Evolutionary conservation across 2,329 filamentous ascomycete genomes (phyloP).

Genomic region (Pseudogymnoascus sp.): DNA sequence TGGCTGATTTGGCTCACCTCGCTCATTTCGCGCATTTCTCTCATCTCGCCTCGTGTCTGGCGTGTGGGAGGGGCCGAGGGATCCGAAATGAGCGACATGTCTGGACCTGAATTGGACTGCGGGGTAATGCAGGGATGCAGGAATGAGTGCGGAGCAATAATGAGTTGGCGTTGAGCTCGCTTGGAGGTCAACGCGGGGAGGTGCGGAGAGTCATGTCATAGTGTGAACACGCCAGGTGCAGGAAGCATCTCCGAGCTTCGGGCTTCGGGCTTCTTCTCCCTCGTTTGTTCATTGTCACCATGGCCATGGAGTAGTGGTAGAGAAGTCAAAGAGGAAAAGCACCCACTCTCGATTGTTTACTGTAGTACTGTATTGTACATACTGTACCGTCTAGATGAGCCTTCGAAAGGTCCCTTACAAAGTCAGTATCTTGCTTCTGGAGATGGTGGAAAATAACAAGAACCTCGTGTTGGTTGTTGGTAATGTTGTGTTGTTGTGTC

Average conservation of each 20-base stretch:
- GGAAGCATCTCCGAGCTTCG: no score
- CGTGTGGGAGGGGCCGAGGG: not conserved
- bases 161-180: not conserved
- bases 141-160: not conserved
- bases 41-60: not conserved
- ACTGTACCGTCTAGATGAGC: not conserved
- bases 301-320: not conserved
- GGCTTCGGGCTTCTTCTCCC: not conserved
- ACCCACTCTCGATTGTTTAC: not conserved
- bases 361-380: not conserved
- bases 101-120: slow-evolving; percentile 3
- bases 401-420: not conserved
- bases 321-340: no score
- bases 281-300: not conserved
- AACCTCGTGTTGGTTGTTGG: not conserved
- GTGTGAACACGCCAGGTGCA: no score
- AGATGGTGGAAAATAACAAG: not conserved
- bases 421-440: not conserved
- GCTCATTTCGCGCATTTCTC: not conserved
- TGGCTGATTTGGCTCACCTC: not conserved
- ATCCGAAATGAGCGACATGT: not conserved
- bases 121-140: not conserved
- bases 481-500: not conserved
- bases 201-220: not conserved
- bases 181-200: not conserved